Conservation (phyloP, 352 stramenopile species). For the Globisporangium canariense region DNA sequence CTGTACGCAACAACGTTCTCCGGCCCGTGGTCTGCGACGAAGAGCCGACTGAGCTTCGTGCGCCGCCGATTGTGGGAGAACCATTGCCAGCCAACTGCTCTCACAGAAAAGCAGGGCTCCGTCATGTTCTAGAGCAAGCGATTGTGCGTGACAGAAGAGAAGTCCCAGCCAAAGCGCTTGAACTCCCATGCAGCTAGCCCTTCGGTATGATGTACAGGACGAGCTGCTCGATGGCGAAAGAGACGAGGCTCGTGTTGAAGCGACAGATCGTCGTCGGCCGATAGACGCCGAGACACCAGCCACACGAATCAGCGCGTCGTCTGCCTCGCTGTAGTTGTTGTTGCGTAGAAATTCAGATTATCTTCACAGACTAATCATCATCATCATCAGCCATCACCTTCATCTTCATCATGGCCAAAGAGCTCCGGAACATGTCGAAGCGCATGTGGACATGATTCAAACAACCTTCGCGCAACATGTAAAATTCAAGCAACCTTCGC, state of each 20-base stretch:
- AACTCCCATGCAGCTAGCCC: no score
- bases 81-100: slow-evolving; percentile 29
- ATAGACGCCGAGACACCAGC: not conserved
- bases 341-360: slow-evolving; percentile 4
- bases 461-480: not conserved
- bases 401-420: not conserved
- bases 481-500: not conserved
- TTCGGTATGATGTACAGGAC: not conserved
- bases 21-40: slow-evolving; percentile 52
- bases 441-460: not conserved
- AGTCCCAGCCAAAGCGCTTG: not conserved
- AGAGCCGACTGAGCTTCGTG: slow-evolving; percentile 51
- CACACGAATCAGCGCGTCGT: not conserved
- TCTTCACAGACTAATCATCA: not conserved
- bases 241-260: not conserved
- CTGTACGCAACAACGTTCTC: slow-evolving; percentile 61
- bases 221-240: not conserved
- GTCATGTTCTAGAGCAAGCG: slow-evolving; percentile 24
- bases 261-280: not conserved
- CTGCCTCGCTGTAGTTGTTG: not conserved
- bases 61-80: slow-evolving; percentile 74
- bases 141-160: not conserved
- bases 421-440: not conserved
- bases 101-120: slow-evolving; percentile 19
- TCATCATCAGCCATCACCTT: not conserved